Evolutionary conservation across 2,329 filamentous ascomycete genomes (phyloP).

Genomic region (Trichophaea hybrida): DNA sequence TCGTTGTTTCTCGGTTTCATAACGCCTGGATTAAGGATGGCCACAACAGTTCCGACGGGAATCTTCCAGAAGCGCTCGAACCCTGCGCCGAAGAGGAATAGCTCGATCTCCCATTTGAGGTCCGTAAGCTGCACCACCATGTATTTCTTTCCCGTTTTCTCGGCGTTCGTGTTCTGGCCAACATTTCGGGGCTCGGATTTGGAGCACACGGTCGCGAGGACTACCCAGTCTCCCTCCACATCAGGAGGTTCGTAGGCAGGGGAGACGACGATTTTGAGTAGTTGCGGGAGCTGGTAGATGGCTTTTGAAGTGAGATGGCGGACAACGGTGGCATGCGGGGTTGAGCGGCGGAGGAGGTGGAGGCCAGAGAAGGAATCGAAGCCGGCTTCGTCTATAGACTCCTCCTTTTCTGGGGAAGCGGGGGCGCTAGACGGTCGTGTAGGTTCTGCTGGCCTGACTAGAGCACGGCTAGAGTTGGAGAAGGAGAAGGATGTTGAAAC

Average conservation of each 20-base stretch:
- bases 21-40: conserved; percentile 78
- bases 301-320: conserved; percentile 67
- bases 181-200: conserved; percentile 67
- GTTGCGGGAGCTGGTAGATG: conserved; percentile 60
- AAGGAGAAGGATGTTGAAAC: background rate
- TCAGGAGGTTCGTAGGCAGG: conserved; percentile 70
- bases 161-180: conserved; percentile 35
- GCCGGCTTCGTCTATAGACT: conserved; percentile 38
- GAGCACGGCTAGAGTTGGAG: background rate
- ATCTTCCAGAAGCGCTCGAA: conserved; percentile 92
- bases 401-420: conserved; percentile 30
- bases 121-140: conserved; percentile 85
- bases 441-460: background rate
- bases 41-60: conserved; percentile 77
- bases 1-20: conserved; percentile 66
- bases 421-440: conserved; percentile 4
- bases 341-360: conserved; percentile 67
- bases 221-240: conserved; percentile 73
- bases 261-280: conserved; percentile 66
- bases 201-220: conserved; percentile 73
- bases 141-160: conserved; percentile 60
- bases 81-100: conserved; percentile 81
- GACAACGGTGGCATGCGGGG: conserved; percentile 67
- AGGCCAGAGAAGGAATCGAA: conserved; percentile 80
- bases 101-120: conserved; percentile 75